phyloP scores from a whole-genome alignment of 2,329 filamentous ascomycete species.

The Colletotrichum cordylinicola region DNA sequence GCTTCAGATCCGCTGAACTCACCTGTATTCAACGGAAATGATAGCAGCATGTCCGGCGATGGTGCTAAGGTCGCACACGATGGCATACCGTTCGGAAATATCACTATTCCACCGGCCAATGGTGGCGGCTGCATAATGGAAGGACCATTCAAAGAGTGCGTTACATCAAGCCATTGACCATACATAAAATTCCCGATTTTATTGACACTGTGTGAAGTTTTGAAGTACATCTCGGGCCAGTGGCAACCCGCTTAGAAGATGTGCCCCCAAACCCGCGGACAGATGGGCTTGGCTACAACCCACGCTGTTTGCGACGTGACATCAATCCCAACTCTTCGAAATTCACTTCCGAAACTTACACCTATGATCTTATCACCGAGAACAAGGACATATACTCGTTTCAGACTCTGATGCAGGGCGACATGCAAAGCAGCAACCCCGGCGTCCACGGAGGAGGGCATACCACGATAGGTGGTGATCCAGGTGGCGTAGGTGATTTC shows the following conservation, averaged over 20 bases:
- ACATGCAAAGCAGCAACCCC: constrained; percentile 21
- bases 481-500: constrained; percentile 23
- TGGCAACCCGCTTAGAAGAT: constrained; percentile 30
- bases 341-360: constrained; percentile 8
- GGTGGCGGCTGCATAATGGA: constrained; percentile 59
- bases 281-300: constrained; percentile 46
- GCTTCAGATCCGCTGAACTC: constrained; percentile 50
- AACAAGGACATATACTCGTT: constrained; percentile 35
- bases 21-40: constrained; percentile 60
- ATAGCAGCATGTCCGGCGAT: constrained; percentile 54
- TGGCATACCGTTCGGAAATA: background rate
- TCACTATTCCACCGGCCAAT: constrained; percentile 47
- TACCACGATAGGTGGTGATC: constrained; percentile 42
- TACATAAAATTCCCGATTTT: accelerated
- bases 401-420: constrained; percentile 40
- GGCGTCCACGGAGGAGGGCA: constrained; percentile 44
- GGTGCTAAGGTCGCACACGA: constrained; percentile 35
- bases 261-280: constrained; percentile 32
- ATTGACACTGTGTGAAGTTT: constrained; percentile 39
- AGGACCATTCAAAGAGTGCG: constrained; percentile 56
- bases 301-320: constrained; percentile 50
- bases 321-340: constrained; percentile 36
- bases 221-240: constrained; percentile 39
- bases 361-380: constrained; percentile 32
- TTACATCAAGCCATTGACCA: constrained; percentile 19